Percentiles rank a stretch among this genome's conserved stretches.
Evolutionary conservation across 257 asterid species (phyloP).

Genomic region (Petunia secreta): DNA sequence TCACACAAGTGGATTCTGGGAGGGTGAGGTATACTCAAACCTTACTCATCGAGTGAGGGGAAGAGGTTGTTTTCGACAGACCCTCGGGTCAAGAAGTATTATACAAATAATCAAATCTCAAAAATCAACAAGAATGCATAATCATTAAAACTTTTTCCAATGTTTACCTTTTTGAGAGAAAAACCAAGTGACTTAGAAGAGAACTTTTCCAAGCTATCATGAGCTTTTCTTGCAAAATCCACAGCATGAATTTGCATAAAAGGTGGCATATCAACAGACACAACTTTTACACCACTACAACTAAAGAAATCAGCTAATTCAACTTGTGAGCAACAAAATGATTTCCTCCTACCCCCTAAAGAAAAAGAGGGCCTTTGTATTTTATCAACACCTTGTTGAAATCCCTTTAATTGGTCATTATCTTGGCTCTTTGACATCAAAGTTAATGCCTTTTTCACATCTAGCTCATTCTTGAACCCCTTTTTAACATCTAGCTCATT

Average conservation of each 20-base stretch:
- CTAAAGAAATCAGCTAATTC: constrained; percentile 78
- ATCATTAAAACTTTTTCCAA: background rate
- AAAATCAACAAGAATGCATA: background rate
- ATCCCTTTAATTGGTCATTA: constrained; percentile 36
- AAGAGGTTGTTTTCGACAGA: too few species aligned
- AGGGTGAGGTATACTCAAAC: too few species aligned
- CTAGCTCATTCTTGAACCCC: constrained; percentile 39
- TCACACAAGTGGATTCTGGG: too few species aligned
- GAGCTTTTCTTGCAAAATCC: constrained; percentile 82
- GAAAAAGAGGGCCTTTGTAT: constrained; percentile 46
- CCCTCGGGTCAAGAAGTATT: too few species aligned
- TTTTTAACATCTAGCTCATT: constrained; percentile 45
- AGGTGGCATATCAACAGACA: constrained; percentile 96
- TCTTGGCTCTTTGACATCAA: constrained; percentile 45
- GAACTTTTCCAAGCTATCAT: constrained; percentile 95
- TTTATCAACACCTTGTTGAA: constrained; percentile 32
- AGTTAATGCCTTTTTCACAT: constrained; percentile 42
- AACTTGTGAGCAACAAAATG: constrained; percentile 62
- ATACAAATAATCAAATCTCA: background rate
- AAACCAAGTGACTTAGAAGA: constrained; percentile 87
- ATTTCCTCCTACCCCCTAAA: constrained; percentile 63
- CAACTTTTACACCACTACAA: constrained; percentile 72
- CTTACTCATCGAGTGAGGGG: too few species aligned
- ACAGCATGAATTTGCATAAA: constrained; percentile 96
- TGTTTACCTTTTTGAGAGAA: constrained; percentile 78